Evolutionary conservation across 768 basidiomycete genomes (phyloP), one percentile per base, ranked within the genome.

Genomic region (Boletus rufocinnamomeus): DNA sequence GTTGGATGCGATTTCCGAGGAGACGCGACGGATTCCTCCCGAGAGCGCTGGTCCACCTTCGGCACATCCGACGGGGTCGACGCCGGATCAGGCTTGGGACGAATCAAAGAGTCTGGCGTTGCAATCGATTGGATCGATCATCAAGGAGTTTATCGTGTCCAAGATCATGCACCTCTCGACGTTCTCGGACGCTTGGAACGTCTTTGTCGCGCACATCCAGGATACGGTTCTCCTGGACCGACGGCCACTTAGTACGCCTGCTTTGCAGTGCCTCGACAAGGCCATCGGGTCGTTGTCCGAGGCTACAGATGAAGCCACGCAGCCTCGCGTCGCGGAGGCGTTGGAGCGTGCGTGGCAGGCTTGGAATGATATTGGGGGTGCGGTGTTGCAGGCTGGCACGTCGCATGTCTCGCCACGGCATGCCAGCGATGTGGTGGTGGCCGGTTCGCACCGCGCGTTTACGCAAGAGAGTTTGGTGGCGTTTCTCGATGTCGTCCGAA

Each of bases 91-190:
- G 47, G 80, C 86, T 28, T 95, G 92, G 88, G 90, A 93, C 68
- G 94, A 96, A 61, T 92, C 91, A 0, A 92, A 93, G 69, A 85
- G 88, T 28, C 82, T 98, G 34, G 91, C 93, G 0, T 74, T 97
- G 48, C 84, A 88, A 50, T 95, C 92, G 1, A 81, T 93, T 40
- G 93, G 93, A 1, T 83, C 87, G 0, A 88, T 98, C 56, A 86
- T 96, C 70, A 81, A 84, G 62, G 88, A 91, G 50, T 97, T 95
- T 76, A 70, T 95, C 13, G 74, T 83, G 2, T 74, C 82, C 4
- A 90, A 88, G 69, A 82, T 98, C 58, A 84, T 91, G 74, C 78
- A 79, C 40, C 80, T 96, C 4, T 77, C 84, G 0, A 84, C 86
- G 2, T 96, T 93, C 67, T 71, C 75, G 14, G 79, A 82, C 38